phyloP scores from a whole-genome alignment of 306 rosid genomes.

The Sicyos baderoa region DNA sequence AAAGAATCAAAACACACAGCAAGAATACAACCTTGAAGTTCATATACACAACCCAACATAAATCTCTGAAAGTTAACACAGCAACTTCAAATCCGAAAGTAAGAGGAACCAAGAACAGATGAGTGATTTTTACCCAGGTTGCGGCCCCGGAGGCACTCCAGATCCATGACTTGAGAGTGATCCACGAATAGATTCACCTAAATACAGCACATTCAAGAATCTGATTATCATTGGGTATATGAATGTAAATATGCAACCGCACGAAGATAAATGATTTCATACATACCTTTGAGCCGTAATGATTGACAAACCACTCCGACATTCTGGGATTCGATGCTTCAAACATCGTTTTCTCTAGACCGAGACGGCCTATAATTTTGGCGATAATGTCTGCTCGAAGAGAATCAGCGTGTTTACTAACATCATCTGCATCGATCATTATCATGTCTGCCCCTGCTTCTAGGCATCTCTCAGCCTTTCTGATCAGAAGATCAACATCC shows the following conservation, averaged over 20 bases:
- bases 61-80: background rate
- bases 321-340: constrained; percentile 70
- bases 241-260: background rate
- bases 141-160: constrained; percentile 84
- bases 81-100: constrained; percentile 36
- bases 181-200: constrained; percentile 92
- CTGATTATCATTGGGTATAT: background rate
- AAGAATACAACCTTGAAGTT: constrained; percentile 1
- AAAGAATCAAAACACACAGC: constrained; percentile 2
- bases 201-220: constrained; percentile 19
- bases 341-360: constrained; percentile 86
- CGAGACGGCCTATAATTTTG: constrained; percentile 81
- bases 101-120: constrained; percentile 62
- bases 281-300: constrained; percentile 81
- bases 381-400: constrained; percentile 71
- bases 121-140: constrained; percentile 64
- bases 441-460: constrained; percentile 97
- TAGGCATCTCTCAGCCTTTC: constrained; percentile 87
- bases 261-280: constrained; percentile 9
- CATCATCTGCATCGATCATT: constrained; percentile 74
- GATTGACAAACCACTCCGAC: constrained; percentile 84
- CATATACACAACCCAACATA: background rate
- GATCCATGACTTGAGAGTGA: constrained; percentile 74
- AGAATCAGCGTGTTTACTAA: constrained; percentile 47
- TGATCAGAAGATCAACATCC: constrained; percentile 77